Conservation (phyloP, 331 rosid species). For the Rosa hybrid region DNA sequence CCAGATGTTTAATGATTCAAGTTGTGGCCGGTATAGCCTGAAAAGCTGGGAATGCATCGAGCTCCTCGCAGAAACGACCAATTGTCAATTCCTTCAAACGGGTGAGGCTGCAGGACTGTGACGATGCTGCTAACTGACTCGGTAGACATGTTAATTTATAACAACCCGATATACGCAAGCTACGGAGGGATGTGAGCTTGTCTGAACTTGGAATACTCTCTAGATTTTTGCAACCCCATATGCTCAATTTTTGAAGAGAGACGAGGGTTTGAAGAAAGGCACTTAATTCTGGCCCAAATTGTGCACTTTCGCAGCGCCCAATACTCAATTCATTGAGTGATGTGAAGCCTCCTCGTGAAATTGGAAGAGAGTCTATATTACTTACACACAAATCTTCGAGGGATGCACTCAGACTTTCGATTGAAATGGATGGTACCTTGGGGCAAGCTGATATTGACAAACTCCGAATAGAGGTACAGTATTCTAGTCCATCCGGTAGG, state of each 20-base stretch:
- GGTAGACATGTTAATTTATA: too few species aligned
- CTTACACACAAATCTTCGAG: background rate
- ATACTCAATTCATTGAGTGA: background rate
- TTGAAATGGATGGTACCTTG: background rate
- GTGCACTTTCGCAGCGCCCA: rapidly evolving
- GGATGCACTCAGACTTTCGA: background rate
- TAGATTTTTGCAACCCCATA: too few species aligned
- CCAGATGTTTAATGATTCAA: rapidly evolving
- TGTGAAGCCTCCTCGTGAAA: background rate
- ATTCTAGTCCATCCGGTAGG: background rate
- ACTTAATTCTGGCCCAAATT: background rate
- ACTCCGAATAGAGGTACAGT: background rate
- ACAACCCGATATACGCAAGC: background rate
- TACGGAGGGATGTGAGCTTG: background rate
- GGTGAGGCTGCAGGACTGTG: background rate
- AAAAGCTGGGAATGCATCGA: background rate
- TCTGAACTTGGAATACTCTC: background rate
- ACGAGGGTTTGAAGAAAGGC: background rate
- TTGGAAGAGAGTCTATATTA: background rate
- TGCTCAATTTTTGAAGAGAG: too few species aligned
- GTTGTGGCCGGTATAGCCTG: background rate
- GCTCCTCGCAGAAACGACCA: background rate
- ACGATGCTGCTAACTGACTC: rapidly evolving
- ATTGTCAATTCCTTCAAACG: background rate
- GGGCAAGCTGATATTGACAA: rapidly evolving